phyloP scores from a whole-genome alignment of 1,284 basidiomycete species.

The Hemileia vastatrix region DNA sequence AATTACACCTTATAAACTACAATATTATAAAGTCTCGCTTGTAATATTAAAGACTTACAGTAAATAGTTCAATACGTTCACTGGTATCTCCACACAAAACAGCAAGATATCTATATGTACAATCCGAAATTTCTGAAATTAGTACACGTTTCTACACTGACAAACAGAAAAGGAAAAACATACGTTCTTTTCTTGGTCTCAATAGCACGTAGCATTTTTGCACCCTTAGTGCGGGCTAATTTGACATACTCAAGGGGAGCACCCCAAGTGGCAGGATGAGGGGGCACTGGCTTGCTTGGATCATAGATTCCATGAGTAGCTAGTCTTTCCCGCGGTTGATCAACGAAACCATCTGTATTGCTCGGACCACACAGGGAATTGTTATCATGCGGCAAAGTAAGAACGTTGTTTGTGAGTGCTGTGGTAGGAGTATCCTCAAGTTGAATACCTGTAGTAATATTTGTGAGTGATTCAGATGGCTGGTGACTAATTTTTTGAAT shows the following conservation, averaged over 20 bases:
- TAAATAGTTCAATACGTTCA: conserved; percentile 82
- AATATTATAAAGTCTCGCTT: no score
- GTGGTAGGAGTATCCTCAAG: no score
- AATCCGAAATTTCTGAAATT: neutral
- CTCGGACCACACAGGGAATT: neutral
- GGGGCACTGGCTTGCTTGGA: conserved; percentile 8
- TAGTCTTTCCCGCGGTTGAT: conserved; percentile 18
- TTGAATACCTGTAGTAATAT: neutral
- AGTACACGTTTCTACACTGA: neutral
- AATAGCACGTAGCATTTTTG: conserved; percentile 66
- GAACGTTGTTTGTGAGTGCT: neutral
- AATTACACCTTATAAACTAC: no score
- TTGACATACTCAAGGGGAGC: conserved; percentile 65
- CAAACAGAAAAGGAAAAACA: conserved; percentile 24
- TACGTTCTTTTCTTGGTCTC: conserved; percentile 77
- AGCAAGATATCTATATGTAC: conserved; percentile 60
- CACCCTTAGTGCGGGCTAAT: conserved; percentile 74
- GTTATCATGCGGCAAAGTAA: neutral
- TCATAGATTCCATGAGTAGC: conserved; percentile 14
- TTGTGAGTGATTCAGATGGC: neutral
- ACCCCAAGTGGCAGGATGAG: conserved; percentile 20
- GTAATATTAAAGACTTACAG: conserved; percentile 46
- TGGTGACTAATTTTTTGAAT: conserved; percentile 8
- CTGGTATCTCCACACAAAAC: conserved; percentile 81
- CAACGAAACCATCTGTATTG: neutral